Conservation (phyloP, 768 basidiomycete species). For the Mycena latifolia region DNA sequence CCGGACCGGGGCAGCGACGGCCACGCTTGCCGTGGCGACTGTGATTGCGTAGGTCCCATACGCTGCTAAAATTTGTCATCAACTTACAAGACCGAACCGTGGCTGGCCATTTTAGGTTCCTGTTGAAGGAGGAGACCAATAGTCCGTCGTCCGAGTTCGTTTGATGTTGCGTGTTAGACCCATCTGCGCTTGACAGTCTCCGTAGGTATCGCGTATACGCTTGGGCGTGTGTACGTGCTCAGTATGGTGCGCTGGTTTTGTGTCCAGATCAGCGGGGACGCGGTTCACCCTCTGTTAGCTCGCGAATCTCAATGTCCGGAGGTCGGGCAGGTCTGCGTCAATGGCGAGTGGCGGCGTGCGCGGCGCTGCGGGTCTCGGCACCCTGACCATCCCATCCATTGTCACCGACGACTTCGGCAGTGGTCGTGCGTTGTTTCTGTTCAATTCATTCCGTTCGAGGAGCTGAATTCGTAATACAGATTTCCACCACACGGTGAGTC, state of each 20-base stretch:
- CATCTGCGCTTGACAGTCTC: conserved; percentile 17
- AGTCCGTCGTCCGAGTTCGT: conserved; percentile 9
- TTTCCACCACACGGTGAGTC: conserved; percentile 13
- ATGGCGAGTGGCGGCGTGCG: not conserved
- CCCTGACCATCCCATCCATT: conserved; percentile 15
- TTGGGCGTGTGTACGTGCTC: conserved; percentile 25
- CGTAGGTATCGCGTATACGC: conserved; percentile 17
- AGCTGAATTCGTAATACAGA: conserved; percentile 15
- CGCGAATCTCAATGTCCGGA: conserved; percentile 28
- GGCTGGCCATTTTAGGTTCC: conserved; percentile 14
- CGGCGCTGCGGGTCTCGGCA: conserved; percentile 9
- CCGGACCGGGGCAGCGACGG: conserved; percentile 21
- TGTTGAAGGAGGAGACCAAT: conserved; percentile 15
- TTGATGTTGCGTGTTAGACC: conserved; percentile 8
- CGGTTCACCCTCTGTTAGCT: conserved; percentile 14
- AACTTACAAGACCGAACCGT: conserved; percentile 17
- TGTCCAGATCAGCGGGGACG: conserved; percentile 3
- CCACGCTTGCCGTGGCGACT: conserved; percentile 20
- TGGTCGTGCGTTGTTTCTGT: conserved; percentile 18
- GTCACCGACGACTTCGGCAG: conserved; percentile 9
- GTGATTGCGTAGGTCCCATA: conserved; percentile 17
- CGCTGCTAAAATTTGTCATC: conserved; percentile 6
- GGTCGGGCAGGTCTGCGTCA: conserved; percentile 13
- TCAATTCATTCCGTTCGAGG: conserved; percentile 11
- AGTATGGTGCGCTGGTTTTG: conserved; percentile 18